These are phyloP conservation scores for Acanthamoeba royreba DNA, from an alignment of 208 protist species.

Conservation along the genomic window DNA sequence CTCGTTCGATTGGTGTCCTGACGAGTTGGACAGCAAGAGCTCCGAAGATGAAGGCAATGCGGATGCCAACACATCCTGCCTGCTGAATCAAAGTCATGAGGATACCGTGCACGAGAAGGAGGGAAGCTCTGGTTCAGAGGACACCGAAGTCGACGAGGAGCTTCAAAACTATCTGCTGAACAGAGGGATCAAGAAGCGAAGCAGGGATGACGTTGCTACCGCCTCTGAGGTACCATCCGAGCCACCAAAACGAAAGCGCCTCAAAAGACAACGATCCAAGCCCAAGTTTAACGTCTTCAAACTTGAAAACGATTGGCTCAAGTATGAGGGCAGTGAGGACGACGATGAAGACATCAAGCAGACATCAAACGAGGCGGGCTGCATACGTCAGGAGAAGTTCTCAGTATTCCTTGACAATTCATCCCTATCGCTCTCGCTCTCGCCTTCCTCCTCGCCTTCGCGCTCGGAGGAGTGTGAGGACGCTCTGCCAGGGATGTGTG, in stretches of 20 bases:
- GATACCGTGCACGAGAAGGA: not conserved
- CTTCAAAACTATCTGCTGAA: not conserved
- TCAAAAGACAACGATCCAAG: not conserved
- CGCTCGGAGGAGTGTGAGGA: not conserved
- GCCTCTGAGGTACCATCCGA: not conserved
- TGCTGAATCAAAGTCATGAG: too few species aligned
- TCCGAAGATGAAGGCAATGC: not conserved
- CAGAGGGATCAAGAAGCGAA: not conserved
- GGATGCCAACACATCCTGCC: not conserved
- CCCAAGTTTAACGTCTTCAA: conserved; percentile 16
- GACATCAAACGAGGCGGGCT: not conserved
- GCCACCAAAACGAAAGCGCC: not conserved
- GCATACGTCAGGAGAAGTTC: not conserved
- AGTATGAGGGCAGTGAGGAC: not conserved
- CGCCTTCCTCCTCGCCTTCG: not conserved
- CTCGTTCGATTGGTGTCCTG: not conserved
- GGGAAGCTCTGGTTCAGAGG: not conserved
- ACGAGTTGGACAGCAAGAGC: not conserved
- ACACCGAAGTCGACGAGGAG: conserved; percentile 1
- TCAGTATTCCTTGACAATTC: not conserved
- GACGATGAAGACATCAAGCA: not conserved
- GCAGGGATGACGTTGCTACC: not conserved
- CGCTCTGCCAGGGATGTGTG: too few species aligned
- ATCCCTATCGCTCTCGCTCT: not conserved
- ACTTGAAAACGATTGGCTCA: conserved; percentile 19